Evolutionary conservation across 164 flowering plant genomes (phyloP).

Genomic region (Magnolia kwangsiensis): DNA sequence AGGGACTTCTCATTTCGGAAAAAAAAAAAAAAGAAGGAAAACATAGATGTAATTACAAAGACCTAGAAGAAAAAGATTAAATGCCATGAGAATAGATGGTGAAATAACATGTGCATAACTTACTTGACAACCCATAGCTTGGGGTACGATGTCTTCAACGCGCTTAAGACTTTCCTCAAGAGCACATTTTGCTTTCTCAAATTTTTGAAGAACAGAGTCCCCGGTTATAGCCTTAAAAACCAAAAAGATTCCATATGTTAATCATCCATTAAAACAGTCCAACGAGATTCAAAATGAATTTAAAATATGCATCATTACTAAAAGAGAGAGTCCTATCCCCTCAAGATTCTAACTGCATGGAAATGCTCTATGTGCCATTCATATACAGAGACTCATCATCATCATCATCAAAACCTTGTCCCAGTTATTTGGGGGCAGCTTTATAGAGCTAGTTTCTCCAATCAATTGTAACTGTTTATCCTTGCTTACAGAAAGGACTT

Average conservation of each 20-base stretch:
- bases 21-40: no score
- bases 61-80: background rate
- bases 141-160: constrained; percentile 89
- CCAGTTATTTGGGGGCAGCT: background rate
- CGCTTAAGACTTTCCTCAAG: constrained; percentile 76
- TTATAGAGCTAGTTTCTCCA: no score
- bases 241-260: constrained; percentile 1
- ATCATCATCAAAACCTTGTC: background rate
- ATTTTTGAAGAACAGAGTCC: constrained; percentile 77
- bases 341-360: background rate
- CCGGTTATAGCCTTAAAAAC: constrained; percentile 82
- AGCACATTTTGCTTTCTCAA: constrained; percentile 76
- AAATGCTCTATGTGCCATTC: background rate
- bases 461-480: no score
- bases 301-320: background rate
- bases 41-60: background rate
- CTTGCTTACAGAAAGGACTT: background rate
- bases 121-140: constrained; percentile 86
- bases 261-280: background rate
- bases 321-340: background rate
- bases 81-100: background rate
- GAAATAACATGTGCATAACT: background rate
- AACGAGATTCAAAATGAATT: background rate
- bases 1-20: no score
- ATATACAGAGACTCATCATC: background rate